Evolutionary conservation across 352 stramenopile genomes (phyloP), one percentile per base, ranked within the genome.

Genomic region (Phytopythium sindhum): DNA sequence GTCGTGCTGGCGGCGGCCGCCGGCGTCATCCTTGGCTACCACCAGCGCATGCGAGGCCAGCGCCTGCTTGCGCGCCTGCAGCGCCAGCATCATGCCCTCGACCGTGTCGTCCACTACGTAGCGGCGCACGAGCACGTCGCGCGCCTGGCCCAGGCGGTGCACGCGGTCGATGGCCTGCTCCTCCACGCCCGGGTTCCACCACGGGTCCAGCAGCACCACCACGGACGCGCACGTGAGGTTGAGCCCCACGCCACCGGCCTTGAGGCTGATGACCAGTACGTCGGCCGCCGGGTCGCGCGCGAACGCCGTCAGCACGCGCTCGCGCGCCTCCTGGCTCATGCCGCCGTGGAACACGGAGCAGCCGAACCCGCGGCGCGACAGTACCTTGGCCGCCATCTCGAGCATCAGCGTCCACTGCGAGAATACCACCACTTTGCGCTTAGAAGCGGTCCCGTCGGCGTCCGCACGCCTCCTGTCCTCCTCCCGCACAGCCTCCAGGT

Each of bases 141-240:
- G 80, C 0, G 73, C 80, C 73, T 98, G 90, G 1, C 91, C 92
- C 8, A 98, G 72, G 2, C 92, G 88, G 56, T 97, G 91, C 37
- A 97, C 89, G 45, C 92, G 84, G 76, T 98, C 93, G 51, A 98
- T 93, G 0, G 96, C 96, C 70, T 99, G 96, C 33, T 96, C 81
- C 62, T 98, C 94, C 17, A 98, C 81, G 48, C 86, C 87, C 19
- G 88, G 80, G 70, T 98, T 98, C 95, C 93, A 98, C 92, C 93
- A 98, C 60, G 92, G 89, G 60, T 97, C 92, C 26, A 97, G 72
- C 39, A 97, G 72, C 44, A 97, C 91, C 39, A 97, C 89, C 7
- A 96, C 80, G 1, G 85, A 96, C 28, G 90, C 92, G 33, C 86
- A 84, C 53, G 86, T 97, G 51, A 97, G 76, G 59, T 97, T 97